These are phyloP conservation scores for Phyllosticta capitalensis DNA, from an alignment of 2,329 filamentous ascomycete species.

Conservation along the genomic window DNA sequence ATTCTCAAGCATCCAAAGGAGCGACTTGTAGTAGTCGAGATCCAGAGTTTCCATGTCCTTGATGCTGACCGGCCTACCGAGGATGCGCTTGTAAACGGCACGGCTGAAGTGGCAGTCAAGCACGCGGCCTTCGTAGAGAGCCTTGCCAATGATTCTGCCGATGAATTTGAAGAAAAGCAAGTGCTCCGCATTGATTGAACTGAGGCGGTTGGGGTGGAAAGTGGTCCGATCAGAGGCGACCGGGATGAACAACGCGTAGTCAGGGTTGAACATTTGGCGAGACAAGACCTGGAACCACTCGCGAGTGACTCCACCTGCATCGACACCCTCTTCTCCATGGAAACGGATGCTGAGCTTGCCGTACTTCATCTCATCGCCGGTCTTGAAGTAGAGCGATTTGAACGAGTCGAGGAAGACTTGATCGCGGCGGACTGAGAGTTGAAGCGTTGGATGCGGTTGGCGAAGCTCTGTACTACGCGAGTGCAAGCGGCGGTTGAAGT, in stretches of 20 bases:
- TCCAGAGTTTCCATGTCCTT: constrained; percentile 99
- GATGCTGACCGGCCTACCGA: constrained; percentile 88
- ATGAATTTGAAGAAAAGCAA: constrained; percentile 99
- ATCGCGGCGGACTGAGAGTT: constrained; percentile 82
- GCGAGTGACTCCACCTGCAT: constrained; percentile 91
- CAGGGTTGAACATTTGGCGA: constrained; percentile 97
- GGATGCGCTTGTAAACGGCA: constrained; percentile 95
- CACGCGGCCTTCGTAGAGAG: constrained; percentile 88
- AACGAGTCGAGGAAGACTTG: constrained; percentile 98
- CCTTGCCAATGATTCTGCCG: constrained; percentile 95
- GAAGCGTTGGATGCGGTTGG: constrained; percentile 65
- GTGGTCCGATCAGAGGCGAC: constrained; percentile 96
- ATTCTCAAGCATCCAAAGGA: constrained; percentile 97
- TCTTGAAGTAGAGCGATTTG: constrained; percentile 96
- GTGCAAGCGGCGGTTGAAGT: constrained; percentile 92
- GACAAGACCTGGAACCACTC: constrained; percentile 99
- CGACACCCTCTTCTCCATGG: constrained; percentile 93
- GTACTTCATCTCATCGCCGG: constrained; percentile 94
- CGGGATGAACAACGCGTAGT: constrained; percentile 92
- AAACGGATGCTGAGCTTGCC: constrained; percentile 97
- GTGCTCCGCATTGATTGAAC: constrained; percentile 90
- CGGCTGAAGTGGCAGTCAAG: constrained; percentile 98
- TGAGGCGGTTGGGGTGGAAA: constrained; percentile 95
- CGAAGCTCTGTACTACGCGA: constrained; percentile 60
- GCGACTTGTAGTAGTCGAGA: constrained; percentile 96